Base-by-base conservation (phyloP, 179 eudicot species). In the Silene coronaria region DNA sequence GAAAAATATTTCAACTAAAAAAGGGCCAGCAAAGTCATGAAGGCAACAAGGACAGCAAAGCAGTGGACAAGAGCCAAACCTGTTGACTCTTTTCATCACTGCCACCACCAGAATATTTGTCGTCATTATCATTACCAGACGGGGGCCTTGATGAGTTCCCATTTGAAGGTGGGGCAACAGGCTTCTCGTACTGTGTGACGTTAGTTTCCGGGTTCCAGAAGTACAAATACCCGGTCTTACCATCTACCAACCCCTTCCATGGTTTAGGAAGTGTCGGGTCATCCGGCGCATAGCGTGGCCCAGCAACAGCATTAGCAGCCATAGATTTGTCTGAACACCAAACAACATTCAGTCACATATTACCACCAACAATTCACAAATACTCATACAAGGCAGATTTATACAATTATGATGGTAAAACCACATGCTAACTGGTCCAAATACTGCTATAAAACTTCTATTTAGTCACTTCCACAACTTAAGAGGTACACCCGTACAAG, bases 131-230 rank as follows among this genome's bases (percentile, higher is more conserved):
- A 66, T 77, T 72, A 55, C 68, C 80, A 7, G 86, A 70, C 2
- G 82, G 62, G 21, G 89, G 70, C 84, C 83, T 83, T 1, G 82
- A 57, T 14, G 81, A 72, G 48, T 65, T 72, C 6, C 68, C 74
- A 38, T 73, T 70, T 3, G 85, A 27, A 23, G 86, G 51, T 11
- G 87, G 82, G 68, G 58, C 83, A 74, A 57, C 82, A 45, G 97
- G 99, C 80, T 78, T 86, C 87, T 92, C 95, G 73, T 95, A 95
- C 80, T 95, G 99, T 19, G 99, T 95, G 34, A 88, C 88, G 83
- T 95, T 95, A 74, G 99, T 95, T 79, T 87, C 99, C 11, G 95
- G 99, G 73, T 95, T 95, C 99, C 99, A 95, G 70, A 83, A 95
- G 86, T 95, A 95, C 78, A 92, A 84, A 79, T 85, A 84, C 14